Evolutionary conservation across 2,329 filamentous ascomycete species (phyloP).

Genomic region (Colletotrichum echinochloae): DNA sequence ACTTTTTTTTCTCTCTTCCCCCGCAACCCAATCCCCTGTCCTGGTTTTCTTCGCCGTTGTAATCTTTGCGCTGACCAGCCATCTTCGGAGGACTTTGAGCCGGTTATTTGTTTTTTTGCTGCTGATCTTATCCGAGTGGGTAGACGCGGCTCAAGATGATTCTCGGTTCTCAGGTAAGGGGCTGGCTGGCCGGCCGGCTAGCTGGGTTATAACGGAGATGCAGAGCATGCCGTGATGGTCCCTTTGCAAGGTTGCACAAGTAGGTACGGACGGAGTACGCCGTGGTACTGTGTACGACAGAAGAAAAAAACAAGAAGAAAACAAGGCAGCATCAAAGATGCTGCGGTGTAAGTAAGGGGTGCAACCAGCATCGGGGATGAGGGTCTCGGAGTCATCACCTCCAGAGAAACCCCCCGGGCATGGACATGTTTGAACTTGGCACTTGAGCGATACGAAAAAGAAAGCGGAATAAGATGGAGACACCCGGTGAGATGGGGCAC

Average conservation of each 20-base stretch:
- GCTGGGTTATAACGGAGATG: neutral
- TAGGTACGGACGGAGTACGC: neutral
- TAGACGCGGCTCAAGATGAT: conserved; percentile 14
- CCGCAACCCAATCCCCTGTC: neutral
- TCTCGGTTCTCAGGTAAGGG: neutral
- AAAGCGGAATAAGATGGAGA: conserved; percentile 1
- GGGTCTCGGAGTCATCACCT: neutral
- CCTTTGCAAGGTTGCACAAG: neutral
- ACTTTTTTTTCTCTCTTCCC: neutral
- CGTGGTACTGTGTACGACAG: neutral
- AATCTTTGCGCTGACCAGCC: conserved; percentile 7
- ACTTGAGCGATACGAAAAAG: neutral
- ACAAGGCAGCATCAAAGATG: neutral
- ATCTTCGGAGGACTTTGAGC: conserved; percentile 1
- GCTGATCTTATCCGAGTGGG: conserved; percentile 29
- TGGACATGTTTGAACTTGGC: neutral
- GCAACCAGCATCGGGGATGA: neutral
- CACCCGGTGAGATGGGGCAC: conserved; percentile 7
- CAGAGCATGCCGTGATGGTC: neutral
- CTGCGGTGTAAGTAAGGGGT: neutral
- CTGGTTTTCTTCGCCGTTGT: neutral
- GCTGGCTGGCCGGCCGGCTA: too few relatives aligned
- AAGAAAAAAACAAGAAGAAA: neutral
- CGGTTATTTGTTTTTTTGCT: neutral
- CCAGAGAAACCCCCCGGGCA: neutral